phyloP scores from a whole-genome alignment of 2,329 filamentous ascomycete species.

The Colletotrichum tropicale region DNA sequence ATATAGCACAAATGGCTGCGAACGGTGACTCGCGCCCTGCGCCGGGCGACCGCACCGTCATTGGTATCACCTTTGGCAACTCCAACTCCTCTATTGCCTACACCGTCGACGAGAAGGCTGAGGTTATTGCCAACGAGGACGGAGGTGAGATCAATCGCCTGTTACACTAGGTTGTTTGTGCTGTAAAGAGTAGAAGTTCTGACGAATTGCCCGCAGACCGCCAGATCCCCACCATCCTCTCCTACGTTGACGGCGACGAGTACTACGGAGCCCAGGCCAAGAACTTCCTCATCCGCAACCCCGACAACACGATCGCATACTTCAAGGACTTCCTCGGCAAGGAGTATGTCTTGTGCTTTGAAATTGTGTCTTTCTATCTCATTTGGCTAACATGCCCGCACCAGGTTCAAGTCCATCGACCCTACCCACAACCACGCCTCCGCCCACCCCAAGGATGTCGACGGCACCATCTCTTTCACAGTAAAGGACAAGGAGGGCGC shows the following conservation, averaged over 20 bases:
- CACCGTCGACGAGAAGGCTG: slow-evolving; percentile 90
- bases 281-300: slow-evolving; percentile 88
- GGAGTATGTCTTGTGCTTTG: slow-evolving; percentile 65
- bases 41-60: slow-evolving; percentile 71
- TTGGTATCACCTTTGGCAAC: slow-evolving; percentile 98
- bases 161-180: slow-evolving; percentile 45
- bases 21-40: slow-evolving; percentile 47
- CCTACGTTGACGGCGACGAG: slow-evolving; percentile 95
- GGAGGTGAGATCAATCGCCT: slow-evolving; percentile 59
- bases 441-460: slow-evolving; percentile 81
- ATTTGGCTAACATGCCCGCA: slow-evolving; percentile 21
- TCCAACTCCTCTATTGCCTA: slow-evolving; percentile 97
- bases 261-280: slow-evolving; percentile 97
- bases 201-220: slow-evolving; percentile 66
- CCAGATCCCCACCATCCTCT: slow-evolving; percentile 93
- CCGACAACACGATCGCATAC: slow-evolving; percentile 90
- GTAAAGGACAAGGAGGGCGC: slow-evolving; percentile 77
- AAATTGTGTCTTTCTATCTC: not conserved
- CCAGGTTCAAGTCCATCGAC: slow-evolving; percentile 91
- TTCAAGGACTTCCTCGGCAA: slow-evolving; percentile 96
- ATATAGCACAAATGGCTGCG: slow-evolving; percentile 46
- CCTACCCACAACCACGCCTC: slow-evolving; percentile 93
- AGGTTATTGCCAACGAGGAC: slow-evolving; percentile 99
- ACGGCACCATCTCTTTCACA: slow-evolving; percentile 77
- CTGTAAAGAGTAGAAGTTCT: not conserved